phyloP scores from a whole-genome alignment of 768 basidiomycete species.

The Macrocybe gigantea region DNA sequence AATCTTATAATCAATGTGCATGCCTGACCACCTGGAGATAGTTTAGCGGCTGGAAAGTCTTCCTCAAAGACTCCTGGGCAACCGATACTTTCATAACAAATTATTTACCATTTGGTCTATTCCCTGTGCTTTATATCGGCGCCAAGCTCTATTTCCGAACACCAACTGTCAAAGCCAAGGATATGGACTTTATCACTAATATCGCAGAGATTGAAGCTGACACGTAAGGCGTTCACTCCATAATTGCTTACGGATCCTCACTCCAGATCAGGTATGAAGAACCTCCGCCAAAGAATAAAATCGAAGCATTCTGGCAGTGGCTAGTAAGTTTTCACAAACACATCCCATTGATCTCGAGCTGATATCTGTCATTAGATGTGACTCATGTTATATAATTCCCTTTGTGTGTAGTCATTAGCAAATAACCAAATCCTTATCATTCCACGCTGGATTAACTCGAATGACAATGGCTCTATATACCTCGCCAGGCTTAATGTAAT shows the following conservation, averaged over 20 bases:
- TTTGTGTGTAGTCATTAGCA: too few relatives aligned
- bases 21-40: conserved; percentile 10
- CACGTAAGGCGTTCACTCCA: conserved; percentile 26
- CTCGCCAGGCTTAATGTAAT: too few relatives aligned
- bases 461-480: too few relatives aligned
- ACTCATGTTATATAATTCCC: too few relatives aligned
- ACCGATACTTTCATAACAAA: conserved; percentile 74
- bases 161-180: conserved; percentile 38
- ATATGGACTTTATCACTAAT: conserved; percentile 84
- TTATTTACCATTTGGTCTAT: conserved; percentile 66
- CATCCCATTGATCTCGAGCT: neutral
- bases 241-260: neutral
- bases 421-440: too few relatives aligned
- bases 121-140: conserved; percentile 68
- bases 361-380: too few relatives aligned
- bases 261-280: conserved; percentile 48
- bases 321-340: conserved; percentile 52
- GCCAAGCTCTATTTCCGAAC: conserved; percentile 51
- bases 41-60: conserved; percentile 40
- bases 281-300: conserved; percentile 58
- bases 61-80: conserved; percentile 36
- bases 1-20: neutral
- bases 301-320: conserved; percentile 75
- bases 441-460: too few relatives aligned
- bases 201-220: conserved; percentile 68